Conservation (phyloP, 2,329 filamentous ascomycete species). For the Laburnicola sp. region DNA sequence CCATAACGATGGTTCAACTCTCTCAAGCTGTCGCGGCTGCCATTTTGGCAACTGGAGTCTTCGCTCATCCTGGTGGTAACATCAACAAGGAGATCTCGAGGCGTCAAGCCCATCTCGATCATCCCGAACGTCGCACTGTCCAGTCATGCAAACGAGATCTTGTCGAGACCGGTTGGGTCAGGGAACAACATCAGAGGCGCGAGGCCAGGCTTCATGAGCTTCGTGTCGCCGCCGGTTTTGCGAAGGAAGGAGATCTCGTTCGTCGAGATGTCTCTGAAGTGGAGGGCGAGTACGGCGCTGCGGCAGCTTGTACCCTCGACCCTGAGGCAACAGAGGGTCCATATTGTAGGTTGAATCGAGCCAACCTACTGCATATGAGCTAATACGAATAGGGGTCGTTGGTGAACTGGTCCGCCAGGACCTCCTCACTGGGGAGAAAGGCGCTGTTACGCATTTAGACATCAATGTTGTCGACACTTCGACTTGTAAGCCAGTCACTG, state of each 20-base stretch:
- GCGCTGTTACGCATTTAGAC: constrained; percentile 56
- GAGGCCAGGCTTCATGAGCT: constrained; percentile 44
- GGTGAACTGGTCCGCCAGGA: constrained; percentile 57
- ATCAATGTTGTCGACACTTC: constrained; percentile 58
- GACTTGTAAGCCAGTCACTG: constrained; percentile 56
- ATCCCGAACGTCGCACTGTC: constrained; percentile 46
- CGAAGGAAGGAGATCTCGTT: constrained; percentile 33
- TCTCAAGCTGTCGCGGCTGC: constrained; percentile 26
- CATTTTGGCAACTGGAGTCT: constrained; percentile 29
- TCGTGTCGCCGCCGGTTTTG: constrained; percentile 43
- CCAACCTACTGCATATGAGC: not conserved
- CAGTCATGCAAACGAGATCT: constrained; percentile 37
- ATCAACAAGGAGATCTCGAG: constrained; percentile 35
- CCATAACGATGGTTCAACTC: constrained; percentile 32
- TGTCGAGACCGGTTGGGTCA: constrained; percentile 36
- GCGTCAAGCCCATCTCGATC: constrained; percentile 39
- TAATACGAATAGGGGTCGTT: constrained; percentile 40
- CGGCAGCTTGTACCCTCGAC: constrained; percentile 39
- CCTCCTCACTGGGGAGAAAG: constrained; percentile 54
- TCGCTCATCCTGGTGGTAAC: constrained; percentile 49
- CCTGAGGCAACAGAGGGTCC: constrained; percentile 40
- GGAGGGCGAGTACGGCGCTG: constrained; percentile 29
- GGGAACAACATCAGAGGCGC: constrained; percentile 44
- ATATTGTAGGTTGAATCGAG: constrained; percentile 31
- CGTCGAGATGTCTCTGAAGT: constrained; percentile 34